Conservation (phyloP, 192 early-diverging fungal genomes). For the Phlyctochytrium arcticum region DNA sequence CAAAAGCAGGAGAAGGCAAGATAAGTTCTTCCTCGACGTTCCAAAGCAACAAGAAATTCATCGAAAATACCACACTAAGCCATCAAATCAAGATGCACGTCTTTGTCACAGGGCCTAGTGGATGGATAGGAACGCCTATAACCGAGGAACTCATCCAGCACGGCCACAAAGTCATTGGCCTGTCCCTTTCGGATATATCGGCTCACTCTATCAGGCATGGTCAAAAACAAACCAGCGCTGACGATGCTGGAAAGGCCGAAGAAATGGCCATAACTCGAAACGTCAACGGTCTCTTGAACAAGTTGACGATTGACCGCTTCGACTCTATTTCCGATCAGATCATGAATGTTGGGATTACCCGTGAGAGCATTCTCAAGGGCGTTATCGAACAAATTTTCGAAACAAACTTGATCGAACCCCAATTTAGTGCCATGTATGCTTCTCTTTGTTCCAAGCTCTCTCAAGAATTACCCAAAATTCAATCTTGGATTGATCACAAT, state of each 20-base stretch:
- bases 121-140: too few relatives aligned
- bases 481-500: constrained; percentile 64
- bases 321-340: constrained; percentile 81
- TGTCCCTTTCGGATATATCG: too few relatives aligned
- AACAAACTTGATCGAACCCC: constrained; percentile 92
- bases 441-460: constrained; percentile 73
- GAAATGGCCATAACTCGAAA: constrained; percentile 45
- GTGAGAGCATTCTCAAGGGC: constrained; percentile 64
- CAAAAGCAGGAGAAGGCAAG: too few relatives aligned
- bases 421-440: constrained; percentile 87
- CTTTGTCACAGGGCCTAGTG: too few relatives aligned
- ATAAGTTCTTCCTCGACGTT: too few relatives aligned
- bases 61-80: too few relatives aligned
- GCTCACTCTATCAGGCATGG: too few relatives aligned
- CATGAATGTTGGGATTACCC: constrained; percentile 69
- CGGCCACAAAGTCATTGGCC: too few relatives aligned
- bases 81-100: too few relatives aligned
- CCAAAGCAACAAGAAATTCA: too few relatives aligned
- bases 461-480: constrained; percentile 44
- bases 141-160: too few relatives aligned
- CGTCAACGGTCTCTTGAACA: constrained; percentile 90
- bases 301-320: constrained; percentile 95
- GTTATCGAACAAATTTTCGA: constrained; percentile 88
- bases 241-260: constrained; percentile 25
- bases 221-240: too few relatives aligned